phyloP scores from a whole-genome alignment of 2,329 filamentous ascomycete species.

The Neonectria neomacrospora region DNA sequence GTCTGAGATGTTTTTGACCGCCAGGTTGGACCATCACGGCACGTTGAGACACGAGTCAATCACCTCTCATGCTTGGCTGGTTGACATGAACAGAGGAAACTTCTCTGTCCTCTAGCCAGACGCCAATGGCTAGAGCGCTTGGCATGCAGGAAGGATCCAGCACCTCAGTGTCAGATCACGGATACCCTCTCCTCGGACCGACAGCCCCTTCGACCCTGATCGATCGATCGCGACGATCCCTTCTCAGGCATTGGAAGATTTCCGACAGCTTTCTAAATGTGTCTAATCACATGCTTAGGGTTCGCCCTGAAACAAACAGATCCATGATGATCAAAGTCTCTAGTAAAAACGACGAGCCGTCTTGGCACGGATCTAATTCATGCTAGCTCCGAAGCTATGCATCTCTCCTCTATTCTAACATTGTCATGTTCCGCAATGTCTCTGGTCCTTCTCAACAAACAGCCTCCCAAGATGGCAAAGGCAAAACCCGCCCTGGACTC shows the following conservation, averaged over 20 bases:
- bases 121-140: constrained; percentile 5
- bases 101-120: constrained; percentile 6
- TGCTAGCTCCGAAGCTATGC: not conserved
- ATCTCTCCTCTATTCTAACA: not conserved
- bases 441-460: not conserved
- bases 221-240: not conserved
- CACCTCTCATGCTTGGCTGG: not conserved
- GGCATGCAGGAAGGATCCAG: constrained; percentile 19
- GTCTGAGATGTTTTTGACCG: constrained; percentile 15
- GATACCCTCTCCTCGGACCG: constrained; percentile 17
- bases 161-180: constrained; percentile 19
- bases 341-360: constrained; percentile 3
- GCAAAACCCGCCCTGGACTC: constrained; percentile 13
- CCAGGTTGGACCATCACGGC: constrained; percentile 10
- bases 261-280: not conserved
- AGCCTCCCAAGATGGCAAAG: constrained; percentile 13
- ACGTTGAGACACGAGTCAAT: constrained; percentile 21
- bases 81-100: constrained; percentile 1
- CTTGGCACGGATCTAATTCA: constrained; percentile 4
- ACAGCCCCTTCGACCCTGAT: constrained; percentile 10
- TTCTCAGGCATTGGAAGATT: constrained; percentile 2
- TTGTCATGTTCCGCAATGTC: constrained; percentile 1
- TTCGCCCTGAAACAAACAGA: constrained; percentile 11
- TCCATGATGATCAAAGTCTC: constrained; percentile 1
- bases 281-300: not conserved